These are phyloP conservation scores for Mycena chlorophos DNA, from an alignment of 768 basidiomycete species.

Conservation along the genomic window DNA sequence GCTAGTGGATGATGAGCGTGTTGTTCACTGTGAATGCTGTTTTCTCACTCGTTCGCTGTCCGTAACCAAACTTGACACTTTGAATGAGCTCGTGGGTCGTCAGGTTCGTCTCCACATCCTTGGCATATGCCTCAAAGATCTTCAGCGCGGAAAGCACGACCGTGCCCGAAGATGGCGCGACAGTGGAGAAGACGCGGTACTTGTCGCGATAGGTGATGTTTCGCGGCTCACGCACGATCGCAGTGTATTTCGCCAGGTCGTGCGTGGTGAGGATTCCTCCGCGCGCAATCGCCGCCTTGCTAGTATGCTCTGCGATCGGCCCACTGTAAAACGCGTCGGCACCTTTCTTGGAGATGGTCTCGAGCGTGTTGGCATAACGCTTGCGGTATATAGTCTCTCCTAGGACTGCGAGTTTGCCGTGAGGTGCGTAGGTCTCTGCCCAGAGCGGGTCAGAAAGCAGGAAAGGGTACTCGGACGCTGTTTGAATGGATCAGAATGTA, in stretches of 20 bases:
- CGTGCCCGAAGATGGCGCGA: conserved; percentile 38
- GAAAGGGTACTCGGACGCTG: conserved; percentile 1
- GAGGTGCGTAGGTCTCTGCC: conserved; percentile 30
- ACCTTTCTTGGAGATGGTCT: conserved; percentile 22
- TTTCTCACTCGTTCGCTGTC: conserved; percentile 32
- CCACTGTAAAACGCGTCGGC: conserved; percentile 27
- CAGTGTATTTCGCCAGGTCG: conserved; percentile 21
- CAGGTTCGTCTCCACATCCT: conserved; percentile 30
- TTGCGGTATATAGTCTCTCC: conserved; percentile 27
- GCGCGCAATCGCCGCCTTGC: conserved; percentile 9
- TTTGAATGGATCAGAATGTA: background rate
- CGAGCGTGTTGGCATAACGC: conserved; percentile 29
- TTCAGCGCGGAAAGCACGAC: conserved; percentile 39
- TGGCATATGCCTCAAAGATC: conserved; percentile 34
- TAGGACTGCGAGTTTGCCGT: conserved; percentile 22
- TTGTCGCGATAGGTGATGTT: conserved; percentile 30
- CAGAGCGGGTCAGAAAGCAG: conserved; percentile 24
- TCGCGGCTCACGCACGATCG: conserved; percentile 24
- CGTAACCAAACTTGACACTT: conserved; percentile 37
- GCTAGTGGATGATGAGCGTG: too few species aligned
- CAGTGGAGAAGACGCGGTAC: conserved; percentile 33
- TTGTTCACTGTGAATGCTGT: too few species aligned
- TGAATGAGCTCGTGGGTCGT: conserved; percentile 38
- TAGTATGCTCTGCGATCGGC: conserved; percentile 17
- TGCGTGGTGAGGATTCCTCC: conserved; percentile 23